Percentiles rank a stretch among this genome's conserved stretches.
phyloP scores from a whole-genome alignment of 306 rosid genomes.

The Cucurbita ficifolia region DNA sequence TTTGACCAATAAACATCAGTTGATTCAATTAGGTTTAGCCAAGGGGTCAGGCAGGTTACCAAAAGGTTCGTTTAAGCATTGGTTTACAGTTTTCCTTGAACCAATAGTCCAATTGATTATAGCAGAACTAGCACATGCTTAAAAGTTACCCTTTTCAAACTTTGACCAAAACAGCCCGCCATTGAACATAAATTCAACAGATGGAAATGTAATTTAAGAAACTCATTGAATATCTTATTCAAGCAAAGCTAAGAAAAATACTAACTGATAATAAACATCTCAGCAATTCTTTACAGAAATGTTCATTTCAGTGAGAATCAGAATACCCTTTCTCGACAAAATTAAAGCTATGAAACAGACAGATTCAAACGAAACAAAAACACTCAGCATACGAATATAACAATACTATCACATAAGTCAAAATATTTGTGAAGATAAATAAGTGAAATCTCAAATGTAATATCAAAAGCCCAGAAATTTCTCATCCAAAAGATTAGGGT shows the following conservation, averaged over 20 bases:
- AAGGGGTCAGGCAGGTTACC: background rate
- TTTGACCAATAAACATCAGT: background rate
- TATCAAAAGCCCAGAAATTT: background rate
- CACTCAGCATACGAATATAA: no score
- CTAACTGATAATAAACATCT: background rate
- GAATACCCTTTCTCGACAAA: no score
- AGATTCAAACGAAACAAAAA: background rate
- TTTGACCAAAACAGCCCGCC: background rate
- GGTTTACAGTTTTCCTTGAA: background rate
- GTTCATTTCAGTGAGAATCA: no score
- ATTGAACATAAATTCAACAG: background rate
- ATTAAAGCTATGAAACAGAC: background rate
- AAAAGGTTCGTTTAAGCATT: background rate
- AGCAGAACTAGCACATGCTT: background rate
- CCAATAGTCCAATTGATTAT: background rate
- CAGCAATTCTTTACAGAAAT: background rate
- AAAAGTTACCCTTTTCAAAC: background rate
- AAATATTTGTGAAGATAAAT: background rate
- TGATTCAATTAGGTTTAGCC: background rate
- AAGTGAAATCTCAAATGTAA: background rate
- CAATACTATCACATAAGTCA: background rate
- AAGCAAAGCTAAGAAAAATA: no score
- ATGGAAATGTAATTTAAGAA: background rate
- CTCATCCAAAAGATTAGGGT: background rate
- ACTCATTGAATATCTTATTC: background rate